Evolutionary conservation across 805 yeast genomes (phyloP).

Genomic region (Kuraishia cidri): DNA sequence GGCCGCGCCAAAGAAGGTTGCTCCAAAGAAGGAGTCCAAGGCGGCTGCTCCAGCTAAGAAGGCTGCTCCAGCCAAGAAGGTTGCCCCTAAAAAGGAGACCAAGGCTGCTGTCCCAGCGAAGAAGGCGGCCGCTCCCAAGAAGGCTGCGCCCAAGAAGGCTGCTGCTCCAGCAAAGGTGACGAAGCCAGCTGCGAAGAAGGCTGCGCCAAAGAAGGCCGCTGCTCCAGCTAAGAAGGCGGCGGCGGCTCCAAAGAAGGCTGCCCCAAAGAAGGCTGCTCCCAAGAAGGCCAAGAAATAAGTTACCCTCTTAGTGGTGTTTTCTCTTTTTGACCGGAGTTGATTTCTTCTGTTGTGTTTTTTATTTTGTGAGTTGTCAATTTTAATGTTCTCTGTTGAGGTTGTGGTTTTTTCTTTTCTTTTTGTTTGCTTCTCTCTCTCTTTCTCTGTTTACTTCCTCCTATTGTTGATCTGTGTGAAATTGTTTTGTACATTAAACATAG

Average conservation of each 20-base stretch:
- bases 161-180: conserved; percentile 9
- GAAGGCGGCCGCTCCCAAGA: conserved; percentile 14
- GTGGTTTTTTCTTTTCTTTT: no score
- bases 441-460: no score
- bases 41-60: conserved; percentile 19
- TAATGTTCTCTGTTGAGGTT: no score
- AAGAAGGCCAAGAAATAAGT: conserved; percentile 9
- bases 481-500: no score
- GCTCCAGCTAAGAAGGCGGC: conserved; percentile 7
- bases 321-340: no score
- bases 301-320: no score
- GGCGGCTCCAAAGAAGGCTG: conserved; percentile 15
- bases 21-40: conserved; percentile 19
- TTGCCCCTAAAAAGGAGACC: conserved; percentile 3
- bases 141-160: conserved; percentile 20
- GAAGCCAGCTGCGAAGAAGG: conserved; percentile 1
- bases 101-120: conserved; percentile 16
- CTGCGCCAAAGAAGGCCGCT: conserved; percentile 6
- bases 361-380: no score
- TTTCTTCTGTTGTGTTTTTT: no score
- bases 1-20: conserved; percentile 16
- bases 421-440: no score
- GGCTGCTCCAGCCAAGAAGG: conserved; percentile 17
- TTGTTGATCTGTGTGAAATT: no score
- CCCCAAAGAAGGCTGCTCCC: conserved; percentile 18